These are phyloP conservation scores for Raddia guianensis DNA, from an alignment of 176 grass and related monocot genomes.

Conservation along the genomic window DNA sequence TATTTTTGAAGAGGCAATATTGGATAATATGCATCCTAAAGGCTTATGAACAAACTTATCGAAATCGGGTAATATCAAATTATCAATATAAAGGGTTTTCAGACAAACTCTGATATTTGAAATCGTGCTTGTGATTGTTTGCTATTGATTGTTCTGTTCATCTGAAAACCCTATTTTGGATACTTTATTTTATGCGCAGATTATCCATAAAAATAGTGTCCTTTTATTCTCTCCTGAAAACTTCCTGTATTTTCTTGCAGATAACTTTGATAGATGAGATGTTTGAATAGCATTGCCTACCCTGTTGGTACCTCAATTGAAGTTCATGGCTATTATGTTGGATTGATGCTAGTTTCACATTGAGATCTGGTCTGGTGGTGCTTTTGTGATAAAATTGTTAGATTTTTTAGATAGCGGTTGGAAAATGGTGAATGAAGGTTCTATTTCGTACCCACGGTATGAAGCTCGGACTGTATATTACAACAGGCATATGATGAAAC, in stretches of 20 bases:
- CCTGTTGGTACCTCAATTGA: constrained; percentile 6
- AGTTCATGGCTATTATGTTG: not conserved
- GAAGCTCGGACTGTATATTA: too few relatives aligned
- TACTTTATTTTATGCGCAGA: not conserved
- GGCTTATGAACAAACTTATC: not conserved
- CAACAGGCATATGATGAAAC: too few relatives aligned
- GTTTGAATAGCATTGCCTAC: constrained; percentile 21
- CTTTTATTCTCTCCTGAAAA: constrained; percentile 13
- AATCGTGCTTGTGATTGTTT: not conserved
- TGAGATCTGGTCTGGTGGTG: too few relatives aligned
- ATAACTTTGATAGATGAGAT: constrained; percentile 45
- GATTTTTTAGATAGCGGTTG: too few relatives aligned
- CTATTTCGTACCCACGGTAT: too few relatives aligned
- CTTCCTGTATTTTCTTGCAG: constrained; percentile 40
- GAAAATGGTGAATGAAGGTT: too few relatives aligned
- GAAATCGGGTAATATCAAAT: not conserved
- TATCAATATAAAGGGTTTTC: not conserved
- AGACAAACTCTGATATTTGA: not conserved
- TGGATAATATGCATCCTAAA: not conserved
- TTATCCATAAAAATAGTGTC: constrained; percentile 17
- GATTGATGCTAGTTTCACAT: not conserved
- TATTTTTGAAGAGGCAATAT: too few relatives aligned
- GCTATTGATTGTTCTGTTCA: not conserved
- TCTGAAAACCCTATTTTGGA: not conserved
- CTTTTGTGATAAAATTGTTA: too few relatives aligned